Percentiles rank a stretch among this genome's conserved stretches.
Evolutionary conservation across 495 filamentous ascomycete species (phyloP).

Genomic region (Copromyces sp.): DNA sequence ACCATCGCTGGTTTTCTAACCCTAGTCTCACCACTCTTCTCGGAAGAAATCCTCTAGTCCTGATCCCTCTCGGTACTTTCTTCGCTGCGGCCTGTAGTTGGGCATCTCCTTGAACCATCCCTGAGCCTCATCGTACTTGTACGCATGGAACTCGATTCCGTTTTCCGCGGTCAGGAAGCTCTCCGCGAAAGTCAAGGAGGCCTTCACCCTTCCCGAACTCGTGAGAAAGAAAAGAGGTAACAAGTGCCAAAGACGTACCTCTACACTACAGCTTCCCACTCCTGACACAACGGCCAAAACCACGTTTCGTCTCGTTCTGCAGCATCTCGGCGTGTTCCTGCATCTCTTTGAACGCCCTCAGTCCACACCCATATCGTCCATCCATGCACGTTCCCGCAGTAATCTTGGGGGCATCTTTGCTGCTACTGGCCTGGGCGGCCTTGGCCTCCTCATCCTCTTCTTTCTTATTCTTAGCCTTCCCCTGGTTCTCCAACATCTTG

Average conservation of each 20-base stretch:
- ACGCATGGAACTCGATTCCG: slow-evolving; percentile 91
- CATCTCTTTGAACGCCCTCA: neutral
- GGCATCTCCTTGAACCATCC: slow-evolving; percentile 77
- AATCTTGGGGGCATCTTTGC: neutral
- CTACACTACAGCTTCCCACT: too few relatives aligned
- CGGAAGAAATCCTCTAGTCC: too few relatives aligned
- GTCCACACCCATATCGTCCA: neutral
- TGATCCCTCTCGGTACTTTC: too few relatives aligned
- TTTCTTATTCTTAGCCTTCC: neutral
- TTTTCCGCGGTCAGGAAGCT: slow-evolving; percentile 20
- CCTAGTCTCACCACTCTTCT: too few relatives aligned
- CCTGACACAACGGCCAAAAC: neutral
- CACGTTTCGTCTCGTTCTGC: neutral
- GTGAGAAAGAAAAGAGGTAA: too few relatives aligned
- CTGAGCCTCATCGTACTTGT: slow-evolving; percentile 65
- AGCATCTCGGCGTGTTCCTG: neutral
- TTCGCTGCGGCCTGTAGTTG: slow-evolving; percentile 50
- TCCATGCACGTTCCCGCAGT: neutral
- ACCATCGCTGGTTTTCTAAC: too few relatives aligned
- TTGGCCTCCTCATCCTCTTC: neutral
- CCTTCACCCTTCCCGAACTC: too few relatives aligned
- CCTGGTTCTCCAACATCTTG: neutral
- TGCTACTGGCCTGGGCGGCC: neutral
- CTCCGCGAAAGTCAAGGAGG: too few relatives aligned
- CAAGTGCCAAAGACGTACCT: too few relatives aligned